These are phyloP conservation scores for Pleurotus eryngii DNA, from an alignment of 768 basidiomycete genomes.

Conservation along the genomic window DNA sequence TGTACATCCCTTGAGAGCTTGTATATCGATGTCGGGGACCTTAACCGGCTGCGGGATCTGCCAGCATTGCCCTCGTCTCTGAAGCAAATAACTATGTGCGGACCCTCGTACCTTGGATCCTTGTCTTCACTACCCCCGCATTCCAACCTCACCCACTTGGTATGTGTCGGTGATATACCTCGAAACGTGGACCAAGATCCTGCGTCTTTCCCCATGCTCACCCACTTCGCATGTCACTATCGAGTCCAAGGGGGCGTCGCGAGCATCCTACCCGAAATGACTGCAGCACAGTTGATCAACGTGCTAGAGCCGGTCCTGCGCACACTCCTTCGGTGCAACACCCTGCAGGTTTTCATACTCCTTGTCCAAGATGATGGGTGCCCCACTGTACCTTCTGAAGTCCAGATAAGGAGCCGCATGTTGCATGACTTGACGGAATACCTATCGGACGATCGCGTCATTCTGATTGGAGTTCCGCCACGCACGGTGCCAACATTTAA, in stretches of 20 bases:
- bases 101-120: background rate
- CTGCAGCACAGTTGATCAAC: background rate
- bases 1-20: background rate
- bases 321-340: background rate
- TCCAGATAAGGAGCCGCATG: background rate
- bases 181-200: background rate
- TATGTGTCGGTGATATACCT: background rate
- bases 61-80: background rate
- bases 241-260: background rate
- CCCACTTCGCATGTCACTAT: conserved; percentile 4
- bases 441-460: background rate
- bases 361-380: conserved; percentile 3
- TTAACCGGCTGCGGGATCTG: background rate
- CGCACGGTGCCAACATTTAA: background rate
- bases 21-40: background rate
- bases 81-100: background rate
- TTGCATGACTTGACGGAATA: background rate
- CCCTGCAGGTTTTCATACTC: background rate
- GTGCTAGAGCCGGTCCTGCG: background rate
- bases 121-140: background rate
- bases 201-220: background rate
- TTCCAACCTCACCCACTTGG: background rate
- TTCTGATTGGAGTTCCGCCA: background rate
- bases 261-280: background rate
- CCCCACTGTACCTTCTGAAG: background rate